Percentiles rank a stretch among this genome's conserved stretches.
These are phyloP conservation scores for Lyophyllum atratum DNA, from an alignment of 768 basidiomycete species.

Conservation along the genomic window DNA sequence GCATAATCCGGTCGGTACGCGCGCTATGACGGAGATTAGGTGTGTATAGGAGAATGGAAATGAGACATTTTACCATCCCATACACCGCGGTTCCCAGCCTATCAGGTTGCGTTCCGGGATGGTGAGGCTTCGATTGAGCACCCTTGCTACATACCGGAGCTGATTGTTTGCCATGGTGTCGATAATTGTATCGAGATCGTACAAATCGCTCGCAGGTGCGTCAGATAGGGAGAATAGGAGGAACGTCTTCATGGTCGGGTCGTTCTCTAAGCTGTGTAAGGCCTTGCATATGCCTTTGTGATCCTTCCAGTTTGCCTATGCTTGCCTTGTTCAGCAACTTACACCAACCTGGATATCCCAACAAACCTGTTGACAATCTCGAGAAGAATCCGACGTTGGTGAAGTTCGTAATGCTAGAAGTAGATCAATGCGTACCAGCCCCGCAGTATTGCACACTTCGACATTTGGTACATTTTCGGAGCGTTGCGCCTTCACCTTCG, in stretches of 20 bases:
- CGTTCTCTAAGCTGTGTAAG: conserved; percentile 23
- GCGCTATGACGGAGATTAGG: conserved; percentile 13
- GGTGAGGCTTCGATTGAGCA: conserved; percentile 6
- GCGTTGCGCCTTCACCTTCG: conserved; percentile 13
- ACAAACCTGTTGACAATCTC: conserved; percentile 34
- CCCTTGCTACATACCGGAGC: background rate
- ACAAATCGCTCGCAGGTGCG: conserved; percentile 15
- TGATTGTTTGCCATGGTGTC: background rate
- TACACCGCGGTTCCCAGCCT: conserved; percentile 24
- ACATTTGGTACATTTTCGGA: conserved; percentile 33
- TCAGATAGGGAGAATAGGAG: conserved; percentile 15
- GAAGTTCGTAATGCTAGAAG: background rate
- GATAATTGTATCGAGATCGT: conserved; percentile 4
- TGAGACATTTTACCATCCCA: conserved; percentile 20
- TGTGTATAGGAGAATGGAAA: background rate
- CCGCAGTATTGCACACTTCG: conserved; percentile 33
- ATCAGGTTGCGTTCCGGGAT: conserved; percentile 17
- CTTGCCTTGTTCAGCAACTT: background rate
- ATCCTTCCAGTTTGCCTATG: conserved; percentile 26
- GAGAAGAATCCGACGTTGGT: background rate
- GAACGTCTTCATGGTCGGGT: background rate
- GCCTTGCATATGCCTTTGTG: conserved; percentile 37
- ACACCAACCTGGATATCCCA: background rate
- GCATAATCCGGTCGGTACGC: conserved; percentile 25
- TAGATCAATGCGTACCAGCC: conserved; percentile 18